Percentiles rank a stretch among this genome's conserved stretches.
Conservation (phyloP, 73 alveolate genomes). For the Tetrahymena thermophila region DNA sequence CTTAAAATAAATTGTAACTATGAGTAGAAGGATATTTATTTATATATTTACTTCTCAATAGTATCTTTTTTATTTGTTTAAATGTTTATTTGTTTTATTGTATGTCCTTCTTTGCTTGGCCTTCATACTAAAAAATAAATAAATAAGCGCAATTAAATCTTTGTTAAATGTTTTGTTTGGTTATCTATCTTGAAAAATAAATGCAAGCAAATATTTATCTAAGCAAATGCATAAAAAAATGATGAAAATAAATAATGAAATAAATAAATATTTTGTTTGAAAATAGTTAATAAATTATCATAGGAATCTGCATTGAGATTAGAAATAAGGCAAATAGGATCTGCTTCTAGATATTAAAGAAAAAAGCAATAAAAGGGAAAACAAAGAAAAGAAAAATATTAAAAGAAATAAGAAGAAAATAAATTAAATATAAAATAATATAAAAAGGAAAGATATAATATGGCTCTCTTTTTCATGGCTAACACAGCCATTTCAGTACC, state of each 20-base stretch:
- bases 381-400: not conserved
- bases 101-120: not conserved
- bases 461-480: constrained; percentile 2
- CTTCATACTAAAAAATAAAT: too few species aligned
- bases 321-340: not conserved
- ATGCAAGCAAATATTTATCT: not conserved
- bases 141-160: not conserved
- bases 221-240: not conserved
- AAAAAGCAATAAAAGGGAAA: not conserved
- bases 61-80: not conserved
- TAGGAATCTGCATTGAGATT: not conserved
- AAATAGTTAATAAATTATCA: not conserved
- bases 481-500: constrained; percentile 4
- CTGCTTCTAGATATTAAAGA: not conserved
- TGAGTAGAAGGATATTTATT: not conserved
- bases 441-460: not conserved
- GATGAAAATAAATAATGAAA: not conserved
- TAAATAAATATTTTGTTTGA: not conserved
- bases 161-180: too few species aligned
- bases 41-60: too few species aligned
- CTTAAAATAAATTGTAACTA: not conserved
- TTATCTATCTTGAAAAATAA: too few species aligned
- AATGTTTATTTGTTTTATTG: not conserved
- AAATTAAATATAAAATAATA: not conserved
- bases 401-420: not conserved